Base-by-base conservation (phyloP, 306 rosid genomes). In the Glycine latifolia region DNA sequence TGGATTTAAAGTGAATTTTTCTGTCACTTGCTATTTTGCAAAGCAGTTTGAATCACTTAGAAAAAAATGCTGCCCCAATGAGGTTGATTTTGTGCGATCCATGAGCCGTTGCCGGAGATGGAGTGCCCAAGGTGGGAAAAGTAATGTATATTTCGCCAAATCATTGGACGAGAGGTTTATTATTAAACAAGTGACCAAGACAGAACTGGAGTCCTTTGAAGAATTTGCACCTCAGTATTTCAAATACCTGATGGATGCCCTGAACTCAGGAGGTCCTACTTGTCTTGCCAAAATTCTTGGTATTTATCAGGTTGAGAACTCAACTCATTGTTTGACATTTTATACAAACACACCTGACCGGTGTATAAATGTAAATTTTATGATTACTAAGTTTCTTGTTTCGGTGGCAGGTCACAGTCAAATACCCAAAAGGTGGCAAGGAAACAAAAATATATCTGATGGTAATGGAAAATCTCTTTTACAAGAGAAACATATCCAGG, bases 41-140 rank as follows among this genome's bases (percentile, higher is more conserved):
- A 92, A 87, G 88, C 94, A 87, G 86, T 96, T 96, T 67, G 99
- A 94, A 79, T 85, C 88, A 58, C 92, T 96, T 26, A 89, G 99
- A 61, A 92, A 86, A 56, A 93, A 87, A 77, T 96, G 99, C 90
- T 96, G 98, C 84, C 97, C 97, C 2, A 90, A 68, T 43, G 94
- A 88, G 85, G 92, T 89, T 53, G 98, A 96, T 85, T 94, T 91
- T 69, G 78, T 96, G 60, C 89, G 98, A 58, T 96, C 99, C 56
- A 81, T 96, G 89, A 92, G 97, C 87, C 98, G 99, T 39, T 86
- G 98, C 77, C 88, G 20, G 87, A 85, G 90, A 84, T 96, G 99
- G 99, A 90, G 94, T 49, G 99, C 99, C 5, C 98, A 96, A 86
- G 99, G 99, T 66, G 99, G 99, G 62, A 96, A 94, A 88, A 96